A percentile compares a stretch with the other conserved stretches of the same genome.
phyloP scores from a whole-genome alignment of 306 rosid species.

The Begonia masoniana region DNA sequence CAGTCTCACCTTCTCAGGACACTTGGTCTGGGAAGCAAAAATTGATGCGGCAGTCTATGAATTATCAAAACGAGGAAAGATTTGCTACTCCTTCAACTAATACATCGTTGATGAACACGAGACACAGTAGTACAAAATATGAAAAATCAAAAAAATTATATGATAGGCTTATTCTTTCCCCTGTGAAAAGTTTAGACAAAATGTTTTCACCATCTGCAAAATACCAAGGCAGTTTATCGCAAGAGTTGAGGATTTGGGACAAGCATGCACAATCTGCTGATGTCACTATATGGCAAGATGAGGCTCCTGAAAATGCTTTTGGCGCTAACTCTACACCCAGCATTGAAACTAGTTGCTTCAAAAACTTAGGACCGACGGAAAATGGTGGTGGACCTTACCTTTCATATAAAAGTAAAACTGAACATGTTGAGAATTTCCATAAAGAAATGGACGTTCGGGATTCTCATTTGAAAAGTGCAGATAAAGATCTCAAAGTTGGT shows the following conservation, averaged over 20 bases:
- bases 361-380: slow-evolving; percentile 15
- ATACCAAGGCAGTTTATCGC: slow-evolving; percentile 13
- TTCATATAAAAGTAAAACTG: slow-evolving; percentile 17
- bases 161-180: slow-evolving; percentile 23
- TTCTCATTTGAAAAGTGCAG: slow-evolving; percentile 15
- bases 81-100: slow-evolving; percentile 9
- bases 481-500: slow-evolving; percentile 14
- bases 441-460: slow-evolving; percentile 14
- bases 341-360: too few species aligned
- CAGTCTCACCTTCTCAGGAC: slow-evolving; percentile 22
- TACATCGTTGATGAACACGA: slow-evolving; percentile 13
- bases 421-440: slow-evolving; percentile 9
- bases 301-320: slow-evolving; percentile 4
- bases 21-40: slow-evolving; percentile 15
- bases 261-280: slow-evolving; percentile 14
- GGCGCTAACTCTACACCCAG: slow-evolving; percentile 5
- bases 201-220: slow-evolving; percentile 14
- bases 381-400: slow-evolving; percentile 9
- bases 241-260: slow-evolving; percentile 21
- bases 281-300: slow-evolving; percentile 14
- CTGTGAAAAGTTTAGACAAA: slow-evolving; percentile 15
- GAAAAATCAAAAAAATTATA: slow-evolving; percentile 5
- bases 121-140: slow-evolving; percentile 10
- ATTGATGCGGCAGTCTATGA: slow-evolving; percentile 16
- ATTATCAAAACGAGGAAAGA: slow-evolving; percentile 14